These are phyloP conservation scores for Epichloe elymi DNA, from an alignment of 2,329 filamentous ascomycete species.

Conservation along the genomic window DNA sequence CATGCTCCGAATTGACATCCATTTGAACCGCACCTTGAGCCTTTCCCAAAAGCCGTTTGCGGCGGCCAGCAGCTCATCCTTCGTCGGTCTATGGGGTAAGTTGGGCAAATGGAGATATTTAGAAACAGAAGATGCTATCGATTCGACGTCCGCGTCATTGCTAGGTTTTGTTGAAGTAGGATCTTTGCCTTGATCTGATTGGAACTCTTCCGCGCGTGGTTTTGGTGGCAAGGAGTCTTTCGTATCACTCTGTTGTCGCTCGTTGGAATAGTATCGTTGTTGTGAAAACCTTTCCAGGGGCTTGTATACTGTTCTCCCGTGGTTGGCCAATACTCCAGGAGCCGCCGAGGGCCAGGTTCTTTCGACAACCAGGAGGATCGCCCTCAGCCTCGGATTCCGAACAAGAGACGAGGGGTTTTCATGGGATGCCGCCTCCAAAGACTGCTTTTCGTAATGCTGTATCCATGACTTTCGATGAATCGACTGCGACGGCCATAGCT, in stretches of 20 bases:
- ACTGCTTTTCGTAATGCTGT: neutral
- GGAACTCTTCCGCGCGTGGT: neutral
- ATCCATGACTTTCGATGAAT: neutral
- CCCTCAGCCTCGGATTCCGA: neutral
- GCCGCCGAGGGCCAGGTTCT: neutral
- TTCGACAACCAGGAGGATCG: neutral
- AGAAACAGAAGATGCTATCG: constrained; percentile 38
- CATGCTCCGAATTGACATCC: constrained; percentile 89
- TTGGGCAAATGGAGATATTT: constrained; percentile 51
- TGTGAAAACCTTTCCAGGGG: neutral
- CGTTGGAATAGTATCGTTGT: neutral
- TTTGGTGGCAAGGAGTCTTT: neutral
- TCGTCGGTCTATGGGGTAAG: constrained; percentile 77
- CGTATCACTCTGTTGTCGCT: neutral
- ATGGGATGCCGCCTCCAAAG: no score
- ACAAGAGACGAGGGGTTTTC: neutral
- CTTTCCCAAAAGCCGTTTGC: constrained; percentile 89
- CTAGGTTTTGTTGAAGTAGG: constrained; percentile 5
- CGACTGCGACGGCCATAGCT: constrained; percentile 3
- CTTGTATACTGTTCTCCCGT: neutral
- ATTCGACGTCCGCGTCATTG: constrained; percentile 19
- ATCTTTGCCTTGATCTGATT: neutral
- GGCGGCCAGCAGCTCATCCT: constrained; percentile 83
- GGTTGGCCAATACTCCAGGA: neutral
- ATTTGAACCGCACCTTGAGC: constrained; percentile 86